phyloP scores from a whole-genome alignment of 768 basidiomycete genomes.

The Plicaturopsis crispa region DNA sequence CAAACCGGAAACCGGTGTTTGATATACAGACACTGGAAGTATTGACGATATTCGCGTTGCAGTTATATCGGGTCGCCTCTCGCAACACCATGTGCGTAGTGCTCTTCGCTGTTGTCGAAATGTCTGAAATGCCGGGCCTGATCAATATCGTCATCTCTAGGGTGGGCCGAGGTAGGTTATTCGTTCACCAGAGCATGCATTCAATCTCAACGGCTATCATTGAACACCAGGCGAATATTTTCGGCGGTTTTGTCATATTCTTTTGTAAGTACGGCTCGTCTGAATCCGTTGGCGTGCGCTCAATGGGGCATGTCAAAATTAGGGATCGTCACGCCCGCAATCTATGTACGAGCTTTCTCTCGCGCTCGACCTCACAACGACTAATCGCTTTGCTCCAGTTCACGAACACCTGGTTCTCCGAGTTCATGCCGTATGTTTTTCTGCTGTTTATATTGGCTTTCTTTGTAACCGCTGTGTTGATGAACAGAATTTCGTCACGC shows the following conservation, averaged over 20 bases:
- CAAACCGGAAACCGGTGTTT: constrained; percentile 28
- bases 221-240: constrained; percentile 67
- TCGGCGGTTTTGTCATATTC: constrained; percentile 53
- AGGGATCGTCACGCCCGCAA: no score
- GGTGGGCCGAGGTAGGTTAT: constrained; percentile 81
- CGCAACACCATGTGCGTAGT: not conserved
- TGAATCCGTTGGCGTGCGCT: no score
- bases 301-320: no score
- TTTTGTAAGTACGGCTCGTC: constrained; percentile 43
- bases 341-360: no score
- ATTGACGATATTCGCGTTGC: constrained; percentile 67
- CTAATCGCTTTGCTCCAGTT: no score
- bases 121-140: no score
- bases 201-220: no score
- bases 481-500: constrained; percentile 43
- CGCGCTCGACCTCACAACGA: no score
- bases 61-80: constrained; percentile 50
- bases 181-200: no score
- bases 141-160: no score
- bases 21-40: constrained; percentile 36
- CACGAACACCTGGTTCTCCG: constrained; percentile 47
- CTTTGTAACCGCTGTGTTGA: not conserved
- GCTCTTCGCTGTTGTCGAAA: no score
- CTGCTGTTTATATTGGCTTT: not conserved
- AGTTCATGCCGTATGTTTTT: constrained; percentile 46